A percentile compares a stretch with the other conserved stretches of the same genome.
Evolutionary conservation across 192 early-diverging fungal species (phyloP).

Genomic region (Coemansia sp.): DNA sequence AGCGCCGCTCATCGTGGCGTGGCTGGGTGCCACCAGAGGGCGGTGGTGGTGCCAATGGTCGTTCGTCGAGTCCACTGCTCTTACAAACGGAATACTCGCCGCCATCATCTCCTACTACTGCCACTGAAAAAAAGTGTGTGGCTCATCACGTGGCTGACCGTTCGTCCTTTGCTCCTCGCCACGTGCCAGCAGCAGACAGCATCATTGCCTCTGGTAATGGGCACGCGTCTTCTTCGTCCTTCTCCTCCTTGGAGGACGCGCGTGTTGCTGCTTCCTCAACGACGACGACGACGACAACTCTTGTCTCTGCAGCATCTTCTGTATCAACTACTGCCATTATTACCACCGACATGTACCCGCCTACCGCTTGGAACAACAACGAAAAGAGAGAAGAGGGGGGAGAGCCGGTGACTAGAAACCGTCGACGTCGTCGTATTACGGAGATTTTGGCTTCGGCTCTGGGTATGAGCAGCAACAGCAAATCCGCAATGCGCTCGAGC

Average conservation of each 20-base stretch:
- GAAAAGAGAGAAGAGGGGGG: not conserved
- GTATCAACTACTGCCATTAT: too few species aligned
- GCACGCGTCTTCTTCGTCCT: too few species aligned
- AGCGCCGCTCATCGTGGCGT: slow-evolving; percentile 53
- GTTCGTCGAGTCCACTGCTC: too few species aligned
- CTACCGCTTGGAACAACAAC: slow-evolving; percentile 11
- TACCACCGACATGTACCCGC: slow-evolving; percentile 20
- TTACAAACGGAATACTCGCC: too few species aligned
- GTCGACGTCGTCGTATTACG: slow-evolving; percentile 7
- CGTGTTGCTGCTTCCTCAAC: too few species aligned
- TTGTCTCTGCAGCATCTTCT: too few species aligned
- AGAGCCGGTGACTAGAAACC: not conserved
- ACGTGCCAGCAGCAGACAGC: too few species aligned
- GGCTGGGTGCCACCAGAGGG: slow-evolving; percentile 54
- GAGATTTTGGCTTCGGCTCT: not conserved
- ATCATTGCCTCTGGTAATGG: too few species aligned
- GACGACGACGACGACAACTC: not conserved
- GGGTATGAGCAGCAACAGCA: not conserved
- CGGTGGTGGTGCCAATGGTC: too few species aligned
- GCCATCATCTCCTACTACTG: slow-evolving; percentile 12
- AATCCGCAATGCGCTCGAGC: not conserved
- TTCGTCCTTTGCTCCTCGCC: too few species aligned
- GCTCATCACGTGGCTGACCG: not conserved
- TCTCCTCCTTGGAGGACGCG: too few species aligned
- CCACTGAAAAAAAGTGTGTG: too few species aligned